Base-by-base conservation (phyloP, 2,329 filamentous ascomycete genomes). In the Saccharata proteae region DNA sequence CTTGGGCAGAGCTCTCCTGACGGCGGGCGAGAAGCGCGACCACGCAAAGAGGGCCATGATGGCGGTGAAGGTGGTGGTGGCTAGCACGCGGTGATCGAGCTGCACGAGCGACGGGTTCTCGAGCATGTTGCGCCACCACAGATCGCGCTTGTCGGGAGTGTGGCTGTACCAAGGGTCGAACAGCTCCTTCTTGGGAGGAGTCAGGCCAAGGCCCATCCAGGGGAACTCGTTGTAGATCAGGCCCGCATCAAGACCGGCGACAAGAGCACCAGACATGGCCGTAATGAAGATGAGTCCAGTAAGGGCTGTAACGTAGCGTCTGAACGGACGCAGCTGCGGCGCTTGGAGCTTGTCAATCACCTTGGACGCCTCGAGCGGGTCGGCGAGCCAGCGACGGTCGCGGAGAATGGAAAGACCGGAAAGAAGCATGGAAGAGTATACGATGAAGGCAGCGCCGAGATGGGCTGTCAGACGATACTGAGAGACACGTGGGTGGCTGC, bases 161-260 rank as follows among this genome's bases (percentile, higher is more conserved):
- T 85, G 80, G 36, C 76, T 78, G 69, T 94, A 94, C 62, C 84
- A 92, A 21, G 71, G 65, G 48, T 88, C 78, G 56, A 83, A 85
- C 18, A 96, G 74, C 61, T 96, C 88, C 7, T 73, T 67, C 48
- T 69, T 74, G 1, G 88, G 88, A 2, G 88, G 88, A 1, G 83
- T 69, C 14, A 93, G 62, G 8, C 85, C 84, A 3, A 74, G 58
- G 6, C 90, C 90, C 90, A 98, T 98, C 58, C 72, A 82, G 5
- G 90, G 90, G 55, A 98, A 96, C 57, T 98, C 85, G 55, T 98
- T 98, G 67, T 98, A 98, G 58, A 98, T 96, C 35, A 98, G 68
- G 6, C 90, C 90, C 6, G 90, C 90, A 51, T 98, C 90, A 10
- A 98, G 76, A 18, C 90, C 90, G 5, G 90, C 90, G 18, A 98